phyloP scores from a whole-genome alignment of 2,329 filamentous ascomycete species.

The Trichoderma pleuroti region DNA sequence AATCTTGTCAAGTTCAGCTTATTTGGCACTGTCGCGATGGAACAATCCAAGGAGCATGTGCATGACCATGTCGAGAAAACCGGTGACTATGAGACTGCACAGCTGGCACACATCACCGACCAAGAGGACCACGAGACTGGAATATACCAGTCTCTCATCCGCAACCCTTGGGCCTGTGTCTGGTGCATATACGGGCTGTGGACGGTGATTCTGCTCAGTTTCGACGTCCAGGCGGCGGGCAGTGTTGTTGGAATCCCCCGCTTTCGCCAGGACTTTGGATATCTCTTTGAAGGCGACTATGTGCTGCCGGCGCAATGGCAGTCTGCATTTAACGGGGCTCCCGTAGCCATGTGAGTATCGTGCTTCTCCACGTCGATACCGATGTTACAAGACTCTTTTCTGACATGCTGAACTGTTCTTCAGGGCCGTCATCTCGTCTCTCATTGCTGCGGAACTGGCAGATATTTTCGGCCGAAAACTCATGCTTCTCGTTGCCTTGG shows the following conservation, averaged over 20 bases:
- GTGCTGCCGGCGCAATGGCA: not conserved
- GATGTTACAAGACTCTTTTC: not conserved
- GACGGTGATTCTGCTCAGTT: not conserved
- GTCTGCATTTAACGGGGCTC: not conserved
- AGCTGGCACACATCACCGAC: not conserved
- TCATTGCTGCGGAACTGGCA: not conserved
- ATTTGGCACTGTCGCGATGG: not conserved
- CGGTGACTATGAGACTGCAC: not conserved
- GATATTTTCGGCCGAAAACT: not conserved
- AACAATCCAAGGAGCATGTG: not conserved
- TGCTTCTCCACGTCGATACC: too few relatives aligned
- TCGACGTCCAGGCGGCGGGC: not conserved
- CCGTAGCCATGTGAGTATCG: not conserved
- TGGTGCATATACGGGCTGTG: not conserved
- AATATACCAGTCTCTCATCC: not conserved
- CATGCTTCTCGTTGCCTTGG: not conserved
- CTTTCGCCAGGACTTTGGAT: not conserved
- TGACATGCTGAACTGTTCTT: too few relatives aligned
- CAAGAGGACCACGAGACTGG: not conserved
- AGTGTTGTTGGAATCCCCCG: not conserved
- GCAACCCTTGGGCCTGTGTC: not conserved
- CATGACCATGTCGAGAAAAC: not conserved
- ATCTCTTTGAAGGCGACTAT: not conserved
- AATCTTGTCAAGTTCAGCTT: not conserved
- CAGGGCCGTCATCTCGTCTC: not conserved